Evolutionary conservation across 352 stramenopile species (phyloP).

Genomic region (Phytophthora pisi): DNA sequence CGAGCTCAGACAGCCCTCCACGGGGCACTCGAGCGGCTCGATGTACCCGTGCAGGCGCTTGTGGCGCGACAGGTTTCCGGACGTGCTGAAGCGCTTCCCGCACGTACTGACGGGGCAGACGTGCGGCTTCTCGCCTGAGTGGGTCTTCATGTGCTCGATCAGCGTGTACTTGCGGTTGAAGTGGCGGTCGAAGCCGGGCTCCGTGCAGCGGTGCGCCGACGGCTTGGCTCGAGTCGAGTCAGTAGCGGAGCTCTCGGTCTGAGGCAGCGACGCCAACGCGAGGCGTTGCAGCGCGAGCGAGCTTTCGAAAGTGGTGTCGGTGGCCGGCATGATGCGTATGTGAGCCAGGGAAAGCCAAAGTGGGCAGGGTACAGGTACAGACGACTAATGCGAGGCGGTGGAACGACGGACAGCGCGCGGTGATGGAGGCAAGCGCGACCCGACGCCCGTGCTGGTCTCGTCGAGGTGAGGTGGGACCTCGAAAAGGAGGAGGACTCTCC

Average conservation of each 20-base stretch:
- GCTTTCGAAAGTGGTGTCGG: constrained; percentile 9
- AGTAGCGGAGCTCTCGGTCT: constrained; percentile 10
- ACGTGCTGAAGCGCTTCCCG: constrained; percentile 60
- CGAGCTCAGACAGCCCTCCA: constrained; percentile 42
- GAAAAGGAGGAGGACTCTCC: constrained; percentile 23
- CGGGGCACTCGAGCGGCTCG: constrained; percentile 43
- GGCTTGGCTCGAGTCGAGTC: constrained; percentile 9
- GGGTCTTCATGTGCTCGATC: constrained; percentile 59
- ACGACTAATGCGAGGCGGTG: constrained; percentile 10
- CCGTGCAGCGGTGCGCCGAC: constrained; percentile 18
- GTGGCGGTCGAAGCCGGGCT: constrained; percentile 32
- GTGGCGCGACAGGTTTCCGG: constrained; percentile 61
- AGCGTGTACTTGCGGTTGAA: constrained; percentile 61
- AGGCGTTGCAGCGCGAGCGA: constrained; percentile 11
- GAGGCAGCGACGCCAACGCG: constrained; percentile 15
- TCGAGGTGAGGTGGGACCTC: constrained; percentile 22
- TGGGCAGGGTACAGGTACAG: constrained; percentile 9
- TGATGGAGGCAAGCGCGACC: too few species aligned
- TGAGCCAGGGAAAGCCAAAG: constrained; percentile 23
- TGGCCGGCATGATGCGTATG: constrained; percentile 10
- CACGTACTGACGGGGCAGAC: constrained; percentile 44
- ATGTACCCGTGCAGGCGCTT: constrained; percentile 56
- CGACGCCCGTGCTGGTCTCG: constrained; percentile 23
- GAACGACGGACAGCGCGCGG: constrained; percentile 26
- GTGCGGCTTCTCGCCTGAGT: constrained; percentile 59